Evolutionary conservation across 1,284 basidiomycete species (phyloP), one percentile per base, ranked within the genome.

Genomic region (Puccinia triticina): DNA sequence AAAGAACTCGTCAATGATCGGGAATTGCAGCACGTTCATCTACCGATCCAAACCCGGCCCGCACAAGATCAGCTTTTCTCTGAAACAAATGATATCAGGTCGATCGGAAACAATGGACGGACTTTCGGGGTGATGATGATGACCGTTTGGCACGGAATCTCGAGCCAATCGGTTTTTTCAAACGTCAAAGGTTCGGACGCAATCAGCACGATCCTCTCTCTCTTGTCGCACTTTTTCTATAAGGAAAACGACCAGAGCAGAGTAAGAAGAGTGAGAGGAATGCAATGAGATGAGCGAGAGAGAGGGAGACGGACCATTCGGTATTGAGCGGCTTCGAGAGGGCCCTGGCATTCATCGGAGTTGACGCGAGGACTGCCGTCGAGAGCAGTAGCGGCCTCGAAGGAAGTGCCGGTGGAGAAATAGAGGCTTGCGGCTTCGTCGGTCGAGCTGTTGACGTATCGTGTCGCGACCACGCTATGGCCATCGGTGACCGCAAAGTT

Each of bases 401-500:
- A 72, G 75, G 46, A 92, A 37, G 83, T 84, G 3, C 84, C 85
- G 8, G 85, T 85, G 40, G 85, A 86, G 83, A 85, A 85, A 83
- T 85, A 87, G 87, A 98, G 88, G 40, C 94, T 96, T 0, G 96
- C 95, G 0, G 96, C 96, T 87, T 98, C 95, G 83, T 96, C 94
- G 8, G 91, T 92, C 72, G 92, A 91, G 2, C 93, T 95, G 0
- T 94, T 95, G 69, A 99, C 94, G 88, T 99, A 99, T 66, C 96
- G 91, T 1, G 95, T 97, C 11, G 93, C 96, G 21, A 99, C 91
- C 23, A 99, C 94, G 69, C 92, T 94, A 85, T 94, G 91, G 1
- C 96, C 96, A 86, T 98, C 96, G 0, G 95, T 95, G 37, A 98
- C 93, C 85, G 94, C 96, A 86, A 97, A 99, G 87, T 98, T 99